Conservation (phyloP, 2,329 filamentous ascomycete species). For the Madurella mycetomatis region DNA sequence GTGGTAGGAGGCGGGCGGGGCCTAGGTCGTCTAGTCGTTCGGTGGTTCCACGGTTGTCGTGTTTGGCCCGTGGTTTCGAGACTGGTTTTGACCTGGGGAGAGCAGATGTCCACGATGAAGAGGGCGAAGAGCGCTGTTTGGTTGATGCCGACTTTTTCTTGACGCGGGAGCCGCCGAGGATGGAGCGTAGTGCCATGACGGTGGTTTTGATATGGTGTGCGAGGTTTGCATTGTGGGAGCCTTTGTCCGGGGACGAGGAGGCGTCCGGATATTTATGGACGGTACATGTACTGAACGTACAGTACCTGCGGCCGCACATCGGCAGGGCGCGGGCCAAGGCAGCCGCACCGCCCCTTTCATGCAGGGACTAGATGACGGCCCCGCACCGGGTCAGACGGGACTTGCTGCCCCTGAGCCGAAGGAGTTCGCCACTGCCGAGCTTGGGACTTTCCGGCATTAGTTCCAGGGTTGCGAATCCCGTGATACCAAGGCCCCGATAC, state of each 20-base stretch:
- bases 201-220: neutral
- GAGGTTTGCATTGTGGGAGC: neutral
- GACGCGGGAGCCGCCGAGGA: slow-evolving; percentile 23
- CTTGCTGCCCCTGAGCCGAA: no score
- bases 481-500: no score
- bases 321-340: neutral
- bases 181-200: slow-evolving; percentile 22
- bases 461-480: no score
- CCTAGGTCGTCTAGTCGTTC: slow-evolving; percentile 58
- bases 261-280: neutral
- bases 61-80: slow-evolving; percentile 18
- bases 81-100: slow-evolving; percentile 20
- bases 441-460: no score
- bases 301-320: neutral
- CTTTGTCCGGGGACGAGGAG: neutral
- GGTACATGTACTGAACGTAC: neutral
- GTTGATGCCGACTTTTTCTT: slow-evolving; percentile 19
- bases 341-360: neutral
- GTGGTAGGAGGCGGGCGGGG: slow-evolving; percentile 49
- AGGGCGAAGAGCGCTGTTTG: neutral
- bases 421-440: no score
- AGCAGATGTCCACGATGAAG: slow-evolving; percentile 13
- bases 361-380: neutral
- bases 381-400: neutral
- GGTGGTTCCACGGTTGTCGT: slow-evolving; percentile 33